Base-by-base conservation (phyloP, 225 moss, liverwort and hornwort genomes). In the Neckera pumila region DNA sequence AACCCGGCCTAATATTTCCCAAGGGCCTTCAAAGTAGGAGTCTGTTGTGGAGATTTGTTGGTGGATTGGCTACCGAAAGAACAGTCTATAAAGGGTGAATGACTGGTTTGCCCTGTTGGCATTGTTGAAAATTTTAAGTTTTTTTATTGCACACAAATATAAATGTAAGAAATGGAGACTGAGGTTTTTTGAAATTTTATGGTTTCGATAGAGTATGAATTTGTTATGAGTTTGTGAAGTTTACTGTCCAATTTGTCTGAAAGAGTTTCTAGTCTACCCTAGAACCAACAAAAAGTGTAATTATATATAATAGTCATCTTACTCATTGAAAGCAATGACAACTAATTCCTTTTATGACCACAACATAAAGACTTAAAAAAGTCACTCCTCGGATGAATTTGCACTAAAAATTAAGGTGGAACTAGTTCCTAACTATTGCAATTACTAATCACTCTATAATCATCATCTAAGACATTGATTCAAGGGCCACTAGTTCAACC, bases 161-260 rank as follows among this genome's bases (percentile, higher is more conserved):
- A 9, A 53, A 54, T 53, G 23, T 22, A 15, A 54, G 10, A 54
- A 36, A 3, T 76, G 3, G 21, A 23, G 23, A 54, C n/a, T n/a
- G 53, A 36, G 36, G 2, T 0, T 0, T 0, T 0, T 31, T 74
- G 18, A 47, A 74, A 26, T 17, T 18, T 74, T 11, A 4, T 18
- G 3, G 18, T 4, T 40, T 22, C 4, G 7, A 30, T 0, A 4
- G 2, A 47, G 0, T 3, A 1, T 31, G 49, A 31, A 11, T 49
- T 75, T 75, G 20, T 76, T 33, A 31, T 20, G 21, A 20, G 5
- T 7, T 21, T 13, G 33, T 22, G 21, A 51, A 34, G 2, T 33
- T 21, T 22, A 5, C 18, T 4, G 1, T 2, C 0, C 0, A 51
- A 8, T 33, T 6, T 20, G 33, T 0, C 0, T 1, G 5, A 33